Percentiles rank a stretch among this genome's conserved stretches.
Conservation (phyloP, 345 rosid species). For the Gossypium arboreum region DNA sequence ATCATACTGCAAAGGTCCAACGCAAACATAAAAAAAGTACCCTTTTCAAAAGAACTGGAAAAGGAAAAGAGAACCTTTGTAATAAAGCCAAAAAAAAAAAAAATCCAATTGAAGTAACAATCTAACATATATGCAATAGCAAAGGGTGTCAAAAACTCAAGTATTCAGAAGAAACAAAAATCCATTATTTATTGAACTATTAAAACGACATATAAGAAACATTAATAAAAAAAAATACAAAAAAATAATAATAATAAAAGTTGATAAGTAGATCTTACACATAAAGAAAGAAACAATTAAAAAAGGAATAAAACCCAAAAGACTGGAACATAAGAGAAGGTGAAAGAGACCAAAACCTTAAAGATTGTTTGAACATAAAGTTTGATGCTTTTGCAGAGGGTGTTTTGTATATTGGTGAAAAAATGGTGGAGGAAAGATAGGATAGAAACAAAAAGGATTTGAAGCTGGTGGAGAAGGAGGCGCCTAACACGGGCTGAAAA, state of each 20-base stretch:
- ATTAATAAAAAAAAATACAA: not conserved
- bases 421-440: not conserved
- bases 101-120: not conserved
- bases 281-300: not conserved
- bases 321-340: not conserved
- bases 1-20: not conserved
- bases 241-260: not conserved
- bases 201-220: not conserved
- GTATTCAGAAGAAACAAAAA: not conserved
- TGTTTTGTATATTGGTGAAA: not conserved
- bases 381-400: not conserved
- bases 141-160: not conserved
- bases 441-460: constrained; percentile 13
- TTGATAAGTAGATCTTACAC: constrained; percentile 6
- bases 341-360: not conserved
- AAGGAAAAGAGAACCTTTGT: too few species aligned
- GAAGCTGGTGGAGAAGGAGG: constrained; percentile 16
- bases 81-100: not conserved
- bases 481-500: constrained; percentile 1
- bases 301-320: not conserved
- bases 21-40: not conserved
- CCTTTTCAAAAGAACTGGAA: not conserved
- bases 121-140: not conserved
- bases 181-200: not conserved
- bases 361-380: not conserved